Evolutionary conservation across 768 basidiomycete species (phyloP).

Genomic region (Suillus tomentosus): DNA sequence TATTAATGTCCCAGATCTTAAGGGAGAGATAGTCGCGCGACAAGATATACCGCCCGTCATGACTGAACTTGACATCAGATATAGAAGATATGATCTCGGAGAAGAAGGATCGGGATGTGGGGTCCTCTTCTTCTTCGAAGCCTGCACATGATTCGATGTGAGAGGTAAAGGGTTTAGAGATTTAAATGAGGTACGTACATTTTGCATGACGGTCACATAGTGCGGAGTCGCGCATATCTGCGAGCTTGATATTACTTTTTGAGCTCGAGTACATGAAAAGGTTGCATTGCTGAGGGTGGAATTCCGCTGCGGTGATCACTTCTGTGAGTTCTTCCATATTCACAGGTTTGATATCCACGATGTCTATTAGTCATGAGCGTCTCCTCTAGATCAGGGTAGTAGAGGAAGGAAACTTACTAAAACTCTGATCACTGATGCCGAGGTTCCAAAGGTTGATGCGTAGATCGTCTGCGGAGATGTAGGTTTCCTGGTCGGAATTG

Average conservation of each 20-base stretch:
- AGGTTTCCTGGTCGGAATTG: constrained; percentile 99
- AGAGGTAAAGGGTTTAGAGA: constrained; percentile 16
- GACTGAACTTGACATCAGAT: constrained; percentile 99
- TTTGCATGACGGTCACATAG: constrained; percentile 96
- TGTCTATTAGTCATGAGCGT: constrained; percentile 57
- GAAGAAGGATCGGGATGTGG: constrained; percentile 96
- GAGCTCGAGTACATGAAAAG: constrained; percentile 99
- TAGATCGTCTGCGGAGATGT: constrained; percentile 98
- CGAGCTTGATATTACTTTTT: constrained; percentile 99
- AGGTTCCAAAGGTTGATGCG: constrained; percentile 98
- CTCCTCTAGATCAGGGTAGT: neutral
- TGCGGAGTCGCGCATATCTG: constrained; percentile 98
- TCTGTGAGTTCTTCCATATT: constrained; percentile 99
- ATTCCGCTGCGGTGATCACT: constrained; percentile 99
- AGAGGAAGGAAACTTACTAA: constrained; percentile 66
- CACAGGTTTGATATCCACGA: constrained; percentile 99
- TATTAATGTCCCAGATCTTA: constrained; percentile 99
- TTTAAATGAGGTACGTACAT: constrained; percentile 55
- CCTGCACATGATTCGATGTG: constrained; percentile 48
- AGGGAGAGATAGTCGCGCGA: constrained; percentile 96
- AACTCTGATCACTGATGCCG: constrained; percentile 97
- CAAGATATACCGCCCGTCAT: constrained; percentile 95
- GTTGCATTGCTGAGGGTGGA: constrained; percentile 97
- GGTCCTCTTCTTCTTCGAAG: constrained; percentile 99
- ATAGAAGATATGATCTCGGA: constrained; percentile 99